Conservation (phyloP, 805 yeast genomes). For the Kluyveromyces dobzhanskii region DNA sequence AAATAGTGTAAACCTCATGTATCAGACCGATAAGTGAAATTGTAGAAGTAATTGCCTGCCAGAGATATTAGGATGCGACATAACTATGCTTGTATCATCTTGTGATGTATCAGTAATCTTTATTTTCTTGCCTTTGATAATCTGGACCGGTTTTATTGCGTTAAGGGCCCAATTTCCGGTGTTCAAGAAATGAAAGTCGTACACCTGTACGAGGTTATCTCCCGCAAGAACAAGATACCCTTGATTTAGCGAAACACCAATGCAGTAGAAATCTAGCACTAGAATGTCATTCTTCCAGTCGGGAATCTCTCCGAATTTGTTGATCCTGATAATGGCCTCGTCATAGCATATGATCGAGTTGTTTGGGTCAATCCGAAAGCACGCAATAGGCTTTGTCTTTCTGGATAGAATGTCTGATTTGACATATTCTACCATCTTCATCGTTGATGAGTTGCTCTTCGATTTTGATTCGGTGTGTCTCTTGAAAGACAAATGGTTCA, state of each 20-base stretch:
- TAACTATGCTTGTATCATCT: slow-evolving; percentile 33
- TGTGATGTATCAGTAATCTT: slow-evolving; percentile 31
- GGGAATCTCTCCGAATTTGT: slow-evolving; percentile 47
- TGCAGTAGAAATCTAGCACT: slow-evolving; percentile 36
- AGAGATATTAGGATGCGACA: slow-evolving; percentile 59
- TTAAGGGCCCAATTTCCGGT: slow-evolving; percentile 27
- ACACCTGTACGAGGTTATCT: slow-evolving; percentile 62
- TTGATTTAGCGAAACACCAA: slow-evolving; percentile 34
- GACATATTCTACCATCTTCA: slow-evolving; percentile 29
- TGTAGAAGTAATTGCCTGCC: slow-evolving; percentile 50
- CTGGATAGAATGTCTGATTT: slow-evolving; percentile 32
- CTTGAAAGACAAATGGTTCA: slow-evolving; percentile 16
- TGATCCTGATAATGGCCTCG: slow-evolving; percentile 59
- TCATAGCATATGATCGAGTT: slow-evolving; percentile 60
- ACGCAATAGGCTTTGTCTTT: slow-evolving; percentile 45
- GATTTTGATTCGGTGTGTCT: slow-evolving; percentile 16
- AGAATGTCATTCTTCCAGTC: slow-evolving; percentile 31
- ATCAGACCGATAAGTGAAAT: not conserved
- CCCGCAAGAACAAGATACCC: slow-evolving; percentile 48
- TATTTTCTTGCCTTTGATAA: slow-evolving; percentile 64
- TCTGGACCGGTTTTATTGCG: slow-evolving; percentile 46
- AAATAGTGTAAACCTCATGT: too few relatives aligned
- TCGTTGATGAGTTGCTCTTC: slow-evolving; percentile 22
- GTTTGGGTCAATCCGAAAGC: slow-evolving; percentile 49
- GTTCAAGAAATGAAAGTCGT: slow-evolving; percentile 44